These are phyloP conservation scores for Alternaria sp. DNA, from an alignment of 2,329 filamentous ascomycete species.

Conservation along the genomic window DNA sequence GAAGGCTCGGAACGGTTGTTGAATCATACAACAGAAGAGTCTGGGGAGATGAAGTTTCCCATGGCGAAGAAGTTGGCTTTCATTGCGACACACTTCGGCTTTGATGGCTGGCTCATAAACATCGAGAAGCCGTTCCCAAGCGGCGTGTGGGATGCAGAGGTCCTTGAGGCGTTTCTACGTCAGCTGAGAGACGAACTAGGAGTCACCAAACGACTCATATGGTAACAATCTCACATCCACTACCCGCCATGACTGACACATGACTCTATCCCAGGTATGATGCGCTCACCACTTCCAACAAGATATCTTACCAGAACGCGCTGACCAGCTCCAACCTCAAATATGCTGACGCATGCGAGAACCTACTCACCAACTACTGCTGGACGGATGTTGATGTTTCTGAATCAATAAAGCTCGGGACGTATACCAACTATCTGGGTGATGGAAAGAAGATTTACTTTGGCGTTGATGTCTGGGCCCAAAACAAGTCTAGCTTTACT, in stretches of 20 bases:
- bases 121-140: slow-evolving; percentile 53
- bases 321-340: slow-evolving; percentile 48
- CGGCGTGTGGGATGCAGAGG: slow-evolving; percentile 34
- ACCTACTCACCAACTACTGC: slow-evolving; percentile 54
- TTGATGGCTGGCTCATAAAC: slow-evolving; percentile 57
- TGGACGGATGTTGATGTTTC: slow-evolving; percentile 46
- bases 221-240: slow-evolving; percentile 29
- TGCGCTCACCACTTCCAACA: slow-evolving; percentile 52
- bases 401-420: slow-evolving; percentile 33
- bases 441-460: slow-evolving; percentile 45
- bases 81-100: slow-evolving; percentile 52
- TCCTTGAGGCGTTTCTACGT: slow-evolving; percentile 47
- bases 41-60: slow-evolving; percentile 33
- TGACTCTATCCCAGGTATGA: slow-evolving; percentile 50
- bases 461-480: slow-evolving; percentile 56
- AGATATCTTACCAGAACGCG: slow-evolving; percentile 54
- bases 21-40: slow-evolving; percentile 5
- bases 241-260: not conserved
- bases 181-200: slow-evolving; percentile 45
- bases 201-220: slow-evolving; percentile 44
- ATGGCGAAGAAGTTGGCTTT: slow-evolving; percentile 48
- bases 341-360: slow-evolving; percentile 48
- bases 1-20: slow-evolving; percentile 41
- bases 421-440: too few species aligned
- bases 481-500: slow-evolving; percentile 42